phyloP scores from a whole-genome alignment of 345 rosid species.

The Aegle marmelos region DNA sequence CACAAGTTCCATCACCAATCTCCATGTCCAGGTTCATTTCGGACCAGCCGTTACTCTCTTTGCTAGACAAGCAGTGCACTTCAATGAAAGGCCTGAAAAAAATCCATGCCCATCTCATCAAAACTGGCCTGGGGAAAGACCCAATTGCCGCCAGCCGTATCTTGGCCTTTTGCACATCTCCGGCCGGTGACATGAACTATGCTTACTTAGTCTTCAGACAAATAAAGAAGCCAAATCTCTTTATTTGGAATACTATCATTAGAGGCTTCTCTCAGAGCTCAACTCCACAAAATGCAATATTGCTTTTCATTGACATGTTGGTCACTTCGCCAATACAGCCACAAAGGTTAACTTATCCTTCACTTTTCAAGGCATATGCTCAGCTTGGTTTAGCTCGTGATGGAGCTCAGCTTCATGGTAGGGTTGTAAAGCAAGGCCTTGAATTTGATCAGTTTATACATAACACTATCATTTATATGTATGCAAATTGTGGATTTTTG shows the following conservation, averaged over 20 bases:
- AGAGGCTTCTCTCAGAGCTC: constrained; percentile 72
- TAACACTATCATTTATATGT: constrained; percentile 61
- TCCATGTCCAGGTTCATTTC: constrained; percentile 34
- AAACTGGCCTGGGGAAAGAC: constrained; percentile 55
- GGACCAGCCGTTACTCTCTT: constrained; percentile 39
- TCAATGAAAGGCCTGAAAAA: constrained; percentile 60
- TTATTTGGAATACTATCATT: constrained; percentile 72
- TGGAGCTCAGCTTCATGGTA: constrained; percentile 72
- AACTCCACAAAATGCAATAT: constrained; percentile 46
- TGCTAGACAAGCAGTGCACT: constrained; percentile 47
- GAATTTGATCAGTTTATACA: constrained; percentile 53
- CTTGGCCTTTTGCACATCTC: constrained; percentile 58
- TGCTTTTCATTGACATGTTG: constrained; percentile 57
- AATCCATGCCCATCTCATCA: constrained; percentile 67
- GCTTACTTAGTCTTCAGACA: constrained; percentile 56
- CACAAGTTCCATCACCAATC: constrained; percentile 23
- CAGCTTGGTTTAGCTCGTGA: constrained; percentile 44
- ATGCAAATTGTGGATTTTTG: constrained; percentile 50
- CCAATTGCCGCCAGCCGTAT: constrained; percentile 57
- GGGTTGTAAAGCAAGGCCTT: constrained; percentile 62
- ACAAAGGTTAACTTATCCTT: constrained; percentile 69
- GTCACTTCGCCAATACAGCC: constrained; percentile 42
- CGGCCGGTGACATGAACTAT: constrained; percentile 57
- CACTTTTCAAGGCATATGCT: constrained; percentile 70
- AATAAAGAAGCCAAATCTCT: constrained; percentile 45